Percentiles rank a stretch among this genome's conserved stretches.
Evolutionary conservation across 306 rosid genomes (phyloP).

Genomic region (Dalbergia cochinchinensis): DNA sequence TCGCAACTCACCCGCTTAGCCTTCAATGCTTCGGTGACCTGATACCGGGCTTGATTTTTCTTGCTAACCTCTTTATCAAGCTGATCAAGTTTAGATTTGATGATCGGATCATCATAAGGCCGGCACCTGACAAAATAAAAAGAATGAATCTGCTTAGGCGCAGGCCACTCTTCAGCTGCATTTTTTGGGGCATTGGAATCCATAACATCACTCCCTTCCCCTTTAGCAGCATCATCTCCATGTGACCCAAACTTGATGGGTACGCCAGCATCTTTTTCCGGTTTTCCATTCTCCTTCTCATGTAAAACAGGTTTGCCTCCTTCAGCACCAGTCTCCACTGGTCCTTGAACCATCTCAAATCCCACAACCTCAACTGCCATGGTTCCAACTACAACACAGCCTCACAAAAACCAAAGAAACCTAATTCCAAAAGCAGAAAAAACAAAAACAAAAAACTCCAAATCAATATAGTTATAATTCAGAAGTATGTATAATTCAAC

Average conservation of each 20-base stretch:
- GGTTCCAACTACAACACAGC: slow-evolving; percentile 52
- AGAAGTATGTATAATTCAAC: slow-evolving; percentile 23
- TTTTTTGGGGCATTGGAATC: slow-evolving; percentile 65
- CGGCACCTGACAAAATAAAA: slow-evolving; percentile 77
- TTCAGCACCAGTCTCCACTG: slow-evolving; percentile 57
- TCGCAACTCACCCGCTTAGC: slow-evolving; percentile 85
- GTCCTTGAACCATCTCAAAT: slow-evolving; percentile 86
- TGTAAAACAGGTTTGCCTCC: slow-evolving; percentile 57
- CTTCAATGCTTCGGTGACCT: slow-evolving; percentile 76
- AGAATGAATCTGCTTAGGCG: slow-evolving; percentile 80
- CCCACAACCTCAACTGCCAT: slow-evolving; percentile 90
- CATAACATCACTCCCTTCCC: slow-evolving; percentile 55
- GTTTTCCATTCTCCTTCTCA: slow-evolving; percentile 69
- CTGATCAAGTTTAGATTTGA: slow-evolving; percentile 71
- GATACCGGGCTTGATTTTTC: slow-evolving; percentile 77
- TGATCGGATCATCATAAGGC: slow-evolving; percentile 76
- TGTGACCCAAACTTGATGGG: slow-evolving; percentile 87
- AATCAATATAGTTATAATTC: slow-evolving; percentile 31
- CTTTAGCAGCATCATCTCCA: slow-evolving; percentile 80
- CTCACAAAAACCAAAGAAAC: slow-evolving; percentile 53
- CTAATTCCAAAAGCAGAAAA: slow-evolving; percentile 36
- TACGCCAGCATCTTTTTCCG: slow-evolving; percentile 58
- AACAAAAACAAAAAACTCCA: neutral
- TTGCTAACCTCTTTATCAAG: slow-evolving; percentile 72
- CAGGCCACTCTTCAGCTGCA: slow-evolving; percentile 97